Percentiles rank a stretch among this genome's conserved stretches.
These are phyloP conservation scores for Xanthoconium separans DNA, from an alignment of 1,284 basidiomycete species.

Conservation along the genomic window DNA sequence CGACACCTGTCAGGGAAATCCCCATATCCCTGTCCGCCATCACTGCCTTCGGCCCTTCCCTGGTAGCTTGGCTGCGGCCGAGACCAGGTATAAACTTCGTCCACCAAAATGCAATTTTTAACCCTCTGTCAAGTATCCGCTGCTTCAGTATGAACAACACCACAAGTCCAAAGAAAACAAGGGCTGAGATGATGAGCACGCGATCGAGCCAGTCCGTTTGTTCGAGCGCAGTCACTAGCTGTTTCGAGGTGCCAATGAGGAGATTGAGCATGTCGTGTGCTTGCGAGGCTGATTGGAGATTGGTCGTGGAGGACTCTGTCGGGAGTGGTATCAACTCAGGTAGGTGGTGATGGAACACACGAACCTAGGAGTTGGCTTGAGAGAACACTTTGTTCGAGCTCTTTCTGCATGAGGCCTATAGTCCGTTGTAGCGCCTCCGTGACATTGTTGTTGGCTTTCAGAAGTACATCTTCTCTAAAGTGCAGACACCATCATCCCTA, in stretches of 20 bases:
- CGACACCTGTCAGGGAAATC: constrained; percentile 10
- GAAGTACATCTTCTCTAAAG: constrained; percentile 77
- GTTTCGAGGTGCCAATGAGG: constrained; percentile 76
- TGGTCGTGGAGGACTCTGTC: constrained; percentile 77
- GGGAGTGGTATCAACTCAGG: background rate
- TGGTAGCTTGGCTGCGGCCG: background rate
- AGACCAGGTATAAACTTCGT: constrained; percentile 60
- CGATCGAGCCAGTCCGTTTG: constrained; percentile 92
- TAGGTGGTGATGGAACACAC: constrained; percentile 19
- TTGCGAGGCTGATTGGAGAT: constrained; percentile 70
- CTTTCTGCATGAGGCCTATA: constrained; percentile 82
- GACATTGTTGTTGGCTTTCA: constrained; percentile 85
- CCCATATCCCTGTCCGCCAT: background rate
- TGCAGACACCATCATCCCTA: background rate
- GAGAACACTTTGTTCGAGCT: constrained; percentile 86
- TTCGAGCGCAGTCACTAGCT: constrained; percentile 83
- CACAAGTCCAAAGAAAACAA: constrained; percentile 82
- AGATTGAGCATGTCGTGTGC: constrained; percentile 79
- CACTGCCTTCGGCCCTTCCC: background rate
- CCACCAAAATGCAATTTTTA: constrained; percentile 78
- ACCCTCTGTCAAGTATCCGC: constrained; percentile 71
- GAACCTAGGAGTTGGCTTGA: constrained; percentile 82
- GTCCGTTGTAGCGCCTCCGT: constrained; percentile 86
- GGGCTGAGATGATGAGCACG: constrained; percentile 73
- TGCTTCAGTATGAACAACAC: constrained; percentile 86